Base-by-base conservation (phyloP, 2,329 filamentous ascomycete genomes). In the Talaromyces sp. region DNA sequence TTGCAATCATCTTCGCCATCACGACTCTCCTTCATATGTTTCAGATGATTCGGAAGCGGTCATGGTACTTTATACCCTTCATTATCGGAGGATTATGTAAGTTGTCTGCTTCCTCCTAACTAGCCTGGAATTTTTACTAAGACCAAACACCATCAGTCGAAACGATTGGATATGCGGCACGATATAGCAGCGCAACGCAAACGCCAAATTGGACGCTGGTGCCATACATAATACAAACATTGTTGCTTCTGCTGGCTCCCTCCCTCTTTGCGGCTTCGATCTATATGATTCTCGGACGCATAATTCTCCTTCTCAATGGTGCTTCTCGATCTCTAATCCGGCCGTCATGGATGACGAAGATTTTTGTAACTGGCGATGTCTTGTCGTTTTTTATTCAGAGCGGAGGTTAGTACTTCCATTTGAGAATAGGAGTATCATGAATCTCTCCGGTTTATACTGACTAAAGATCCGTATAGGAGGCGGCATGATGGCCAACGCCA, bases 41-140 rank as follows among this genome's bases (percentile, higher is more conserved):
- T 66, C 77, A 78, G 31, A 75, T 84, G 49, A 69, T 78, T 22
- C 79, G 74, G 31, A 78, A 78, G 2, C 74, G 78, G 39, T 80
- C 79, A 11, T 85, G 82, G 78, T 86, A 83, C 68, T 83, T 83
- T 47, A 69, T 74, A 13, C 68, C 73, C 1, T 80, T 81, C 19
- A 67, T 73, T 6, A 63, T 79, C 6, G 79, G 79, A 11, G 74
- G 78, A 33, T 25, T 78, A 3, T 78, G 79, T 80, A 73, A 62
- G 77, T 70, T 37, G 15, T 25, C 43, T 58, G 13, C 9, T 19
- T 15, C 7, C 10, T 22, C 17, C 10, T 33, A 39, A 5, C 17
- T 33, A 39, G 4, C 31, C 11, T 15, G 6, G 45, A 27, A 3
- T 4, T 41, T 31, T 7, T 33, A 35, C 35, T 61, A 27, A 70